Conservation (phyloP, 75 land plant genomes). For the Ceratopteris richardii region DNA sequence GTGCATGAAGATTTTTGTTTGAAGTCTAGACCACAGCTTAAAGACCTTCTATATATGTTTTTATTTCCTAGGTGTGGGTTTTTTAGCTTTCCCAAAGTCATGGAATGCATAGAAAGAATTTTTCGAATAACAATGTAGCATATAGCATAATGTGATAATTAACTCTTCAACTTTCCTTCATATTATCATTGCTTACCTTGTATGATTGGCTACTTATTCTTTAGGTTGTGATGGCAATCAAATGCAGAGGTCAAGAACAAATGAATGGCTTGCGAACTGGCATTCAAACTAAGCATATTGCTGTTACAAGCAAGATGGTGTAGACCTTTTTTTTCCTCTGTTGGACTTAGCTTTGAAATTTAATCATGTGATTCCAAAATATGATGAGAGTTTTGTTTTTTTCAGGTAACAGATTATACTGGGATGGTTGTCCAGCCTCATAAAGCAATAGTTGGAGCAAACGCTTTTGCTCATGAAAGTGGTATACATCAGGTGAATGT, state of each 20-base stretch:
- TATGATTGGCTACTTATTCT: too few relatives aligned
- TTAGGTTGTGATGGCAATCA: slow-evolving; percentile 87
- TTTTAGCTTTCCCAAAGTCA: too few relatives aligned
- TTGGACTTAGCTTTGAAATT: background rate
- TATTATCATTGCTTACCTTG: too few relatives aligned
- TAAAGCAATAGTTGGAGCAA: slow-evolving; percentile 97
- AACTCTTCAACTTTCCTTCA: too few relatives aligned
- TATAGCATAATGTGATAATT: too few relatives aligned
- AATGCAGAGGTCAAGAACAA: slow-evolving; percentile 56
- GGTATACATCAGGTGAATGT: slow-evolving; percentile 90
- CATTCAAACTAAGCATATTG: slow-evolving; percentile 61
- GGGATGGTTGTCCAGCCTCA: slow-evolving; percentile 93
- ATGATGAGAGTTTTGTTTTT: background rate
- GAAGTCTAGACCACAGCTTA: too few relatives aligned
- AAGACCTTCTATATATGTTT: too few relatives aligned
- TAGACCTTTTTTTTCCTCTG: background rate
- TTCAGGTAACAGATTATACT: slow-evolving; percentile 63
- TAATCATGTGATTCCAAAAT: too few relatives aligned
- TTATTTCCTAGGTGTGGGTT: too few relatives aligned
- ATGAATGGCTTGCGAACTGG: slow-evolving; percentile 76
- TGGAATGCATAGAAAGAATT: too few relatives aligned
- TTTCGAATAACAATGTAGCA: too few relatives aligned
- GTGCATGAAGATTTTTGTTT: too few relatives aligned
- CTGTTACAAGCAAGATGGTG: slow-evolving; percentile 87
- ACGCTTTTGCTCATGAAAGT: slow-evolving; percentile 99